Evolutionary conservation across 1,139 yeast species (phyloP).

Genomic region (Yamadazyma dendronema): DNA sequence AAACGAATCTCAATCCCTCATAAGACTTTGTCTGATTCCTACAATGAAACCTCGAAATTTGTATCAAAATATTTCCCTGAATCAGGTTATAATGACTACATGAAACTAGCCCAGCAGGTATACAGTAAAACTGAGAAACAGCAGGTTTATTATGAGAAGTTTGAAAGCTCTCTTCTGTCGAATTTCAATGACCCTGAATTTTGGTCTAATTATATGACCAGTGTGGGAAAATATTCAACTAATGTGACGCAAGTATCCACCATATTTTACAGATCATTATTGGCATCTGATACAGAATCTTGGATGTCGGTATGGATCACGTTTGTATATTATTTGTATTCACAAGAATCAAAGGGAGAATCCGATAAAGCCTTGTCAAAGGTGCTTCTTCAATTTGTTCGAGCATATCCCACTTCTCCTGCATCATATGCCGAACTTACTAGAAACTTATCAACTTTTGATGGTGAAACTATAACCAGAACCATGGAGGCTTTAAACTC

Average conservation of each 20-base stretch:
- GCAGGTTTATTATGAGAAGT: constrained; percentile 27
- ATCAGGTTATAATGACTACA: constrained; percentile 35
- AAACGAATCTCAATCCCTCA: constrained; percentile 46
- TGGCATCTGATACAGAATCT: constrained; percentile 8
- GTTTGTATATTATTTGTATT: constrained; percentile 24
- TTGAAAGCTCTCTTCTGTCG: constrained; percentile 17
- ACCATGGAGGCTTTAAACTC: constrained; percentile 15
- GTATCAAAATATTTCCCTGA: constrained; percentile 27
- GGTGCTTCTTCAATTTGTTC: constrained; percentile 12
- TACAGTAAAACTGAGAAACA: constrained; percentile 27
- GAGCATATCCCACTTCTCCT: constrained; percentile 18
- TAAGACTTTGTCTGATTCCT: constrained; percentile 38
- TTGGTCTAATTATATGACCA: constrained; percentile 36
- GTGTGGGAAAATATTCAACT: constrained; percentile 21
- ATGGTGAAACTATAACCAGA: constrained; percentile 4
- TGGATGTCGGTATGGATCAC: constrained; percentile 32
- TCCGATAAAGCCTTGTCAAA: constrained; percentile 5
- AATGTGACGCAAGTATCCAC: constrained; percentile 16
- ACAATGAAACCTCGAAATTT: constrained; percentile 41
- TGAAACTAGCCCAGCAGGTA: constrained; percentile 39
- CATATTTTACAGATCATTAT: constrained; percentile 24
- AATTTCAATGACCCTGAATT: constrained; percentile 18
- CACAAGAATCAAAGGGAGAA: constrained; percentile 8
- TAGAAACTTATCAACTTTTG: constrained; percentile 19
- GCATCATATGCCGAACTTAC: constrained; percentile 31